A percentile compares a stretch with the other conserved stretches of the same genome.
Conservation (phyloP, 352 stramenopile genomes). For the Blastocystis sp. region DNA sequence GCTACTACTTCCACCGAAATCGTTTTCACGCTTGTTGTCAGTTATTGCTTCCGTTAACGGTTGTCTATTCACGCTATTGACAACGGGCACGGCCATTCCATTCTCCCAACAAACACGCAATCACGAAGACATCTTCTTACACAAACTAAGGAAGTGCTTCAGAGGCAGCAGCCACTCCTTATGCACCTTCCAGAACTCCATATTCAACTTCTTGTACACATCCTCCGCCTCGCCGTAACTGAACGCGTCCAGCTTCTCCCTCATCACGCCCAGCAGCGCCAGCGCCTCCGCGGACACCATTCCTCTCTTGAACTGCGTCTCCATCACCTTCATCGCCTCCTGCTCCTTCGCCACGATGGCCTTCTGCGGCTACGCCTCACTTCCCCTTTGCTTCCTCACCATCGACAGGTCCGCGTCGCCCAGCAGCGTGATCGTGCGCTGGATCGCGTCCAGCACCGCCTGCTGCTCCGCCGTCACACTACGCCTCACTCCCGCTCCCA, state of each 20-base stretch:
- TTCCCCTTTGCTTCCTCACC: background rate
- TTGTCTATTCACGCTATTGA: background rate
- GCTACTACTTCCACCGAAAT: background rate
- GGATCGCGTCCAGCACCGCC: constrained; percentile 15
- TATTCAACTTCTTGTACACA: constrained; percentile 64
- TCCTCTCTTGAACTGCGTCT: constrained; percentile 43
- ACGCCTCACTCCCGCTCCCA: background rate
- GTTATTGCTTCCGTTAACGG: background rate
- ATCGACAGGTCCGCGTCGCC: background rate
- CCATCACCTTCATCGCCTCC: constrained; percentile 10
- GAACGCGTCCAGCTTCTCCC: constrained; percentile 34
- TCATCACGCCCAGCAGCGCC: constrained; percentile 2
- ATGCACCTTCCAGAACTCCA: constrained; percentile 48
- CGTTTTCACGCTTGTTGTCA: background rate
- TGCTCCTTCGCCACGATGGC: constrained; percentile 2
- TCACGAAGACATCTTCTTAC: constrained; percentile 29
- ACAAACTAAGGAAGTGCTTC: constrained; percentile 55
- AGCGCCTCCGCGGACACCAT: background rate
- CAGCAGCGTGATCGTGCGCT: constrained; percentile 21
- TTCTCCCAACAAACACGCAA: background rate
- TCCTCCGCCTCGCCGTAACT: constrained; percentile 5
- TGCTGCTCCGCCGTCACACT: constrained; percentile 41
- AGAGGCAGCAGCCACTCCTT: constrained; percentile 63
- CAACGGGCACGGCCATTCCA: no score
- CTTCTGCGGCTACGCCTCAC: background rate